Evolutionary conservation across 495 filamentous ascomycete genomes (phyloP).

Genomic region (Halenospora varia): DNA sequence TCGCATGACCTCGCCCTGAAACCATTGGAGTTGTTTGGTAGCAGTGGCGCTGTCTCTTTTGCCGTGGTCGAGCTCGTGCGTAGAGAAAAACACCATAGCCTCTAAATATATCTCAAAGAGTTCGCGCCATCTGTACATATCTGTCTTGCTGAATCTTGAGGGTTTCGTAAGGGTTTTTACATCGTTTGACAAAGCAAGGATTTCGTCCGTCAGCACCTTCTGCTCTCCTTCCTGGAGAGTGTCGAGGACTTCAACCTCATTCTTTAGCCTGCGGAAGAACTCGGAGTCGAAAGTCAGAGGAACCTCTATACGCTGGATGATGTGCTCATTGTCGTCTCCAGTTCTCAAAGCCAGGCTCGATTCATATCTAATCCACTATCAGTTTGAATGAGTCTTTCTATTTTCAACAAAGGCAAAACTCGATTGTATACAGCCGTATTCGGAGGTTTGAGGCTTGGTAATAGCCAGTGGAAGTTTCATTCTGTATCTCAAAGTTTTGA

Average conservation of each 20-base stretch:
- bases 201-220: conserved; percentile 45
- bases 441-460: no score
- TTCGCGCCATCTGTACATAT: conserved; percentile 66
- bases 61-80: conserved; percentile 54
- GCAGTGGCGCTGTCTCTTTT: conserved; percentile 49
- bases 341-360: background rate
- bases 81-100: conserved; percentile 69
- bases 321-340: background rate
- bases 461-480: no score
- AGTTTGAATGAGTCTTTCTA: no score
- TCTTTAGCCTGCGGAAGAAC: conserved; percentile 63
- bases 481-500: no score
- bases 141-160: conserved; percentile 47
- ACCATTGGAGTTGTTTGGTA: conserved; percentile 52
- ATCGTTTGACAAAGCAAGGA: conserved; percentile 49
- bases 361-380: no score
- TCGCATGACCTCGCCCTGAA: conserved; percentile 50
- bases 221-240: conserved; percentile 54
- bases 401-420: no score
- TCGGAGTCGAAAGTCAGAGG: conserved; percentile 61
- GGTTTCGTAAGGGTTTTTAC: conserved; percentile 58
- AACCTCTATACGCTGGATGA: conserved; percentile 43
- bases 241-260: conserved; percentile 57
- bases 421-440: no score
- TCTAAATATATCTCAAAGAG: conserved; percentile 71